Conservation (phyloP, 441 rosid genomes). For the Capsella rubella region DNA sequence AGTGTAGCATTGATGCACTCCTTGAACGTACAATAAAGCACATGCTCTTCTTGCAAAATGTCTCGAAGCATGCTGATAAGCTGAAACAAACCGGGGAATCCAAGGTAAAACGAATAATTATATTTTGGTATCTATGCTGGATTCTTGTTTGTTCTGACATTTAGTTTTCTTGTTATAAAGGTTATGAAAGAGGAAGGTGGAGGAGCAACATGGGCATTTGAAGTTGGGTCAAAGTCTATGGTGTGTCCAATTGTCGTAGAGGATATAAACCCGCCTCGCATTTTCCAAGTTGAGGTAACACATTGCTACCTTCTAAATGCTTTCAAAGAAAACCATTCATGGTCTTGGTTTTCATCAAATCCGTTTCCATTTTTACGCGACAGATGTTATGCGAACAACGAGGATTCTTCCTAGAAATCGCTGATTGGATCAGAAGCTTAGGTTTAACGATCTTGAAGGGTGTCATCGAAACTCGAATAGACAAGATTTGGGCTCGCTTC, state of each 20-base stretch:
- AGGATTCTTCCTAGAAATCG: constrained; percentile 92
- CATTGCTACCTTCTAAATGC: neutral
- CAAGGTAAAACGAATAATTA: constrained; percentile 55
- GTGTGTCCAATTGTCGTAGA: constrained; percentile 92
- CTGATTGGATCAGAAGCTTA: constrained; percentile 83
- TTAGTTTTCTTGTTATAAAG: constrained; percentile 51
- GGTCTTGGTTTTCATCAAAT: constrained; percentile 14
- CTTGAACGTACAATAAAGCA: constrained; percentile 94
- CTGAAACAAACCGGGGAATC: constrained; percentile 82
- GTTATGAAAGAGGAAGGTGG: constrained; percentile 71
- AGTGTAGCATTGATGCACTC: constrained; percentile 97
- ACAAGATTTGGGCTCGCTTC: constrained; percentile 92
- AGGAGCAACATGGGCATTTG: constrained; percentile 97
- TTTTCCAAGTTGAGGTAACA: constrained; percentile 91
- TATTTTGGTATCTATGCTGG: neutral
- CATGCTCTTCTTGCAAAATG: constrained; percentile 98
- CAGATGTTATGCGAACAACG: constrained; percentile 96
- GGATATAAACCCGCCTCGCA: constrained; percentile 86
- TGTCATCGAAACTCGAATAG: constrained; percentile 75
- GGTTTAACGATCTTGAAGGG: constrained; percentile 96
- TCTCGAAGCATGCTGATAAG: constrained; percentile 91
- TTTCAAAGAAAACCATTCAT: constrained; percentile 27
- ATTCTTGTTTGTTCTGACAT: constrained; percentile 29
- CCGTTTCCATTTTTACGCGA: neutral
- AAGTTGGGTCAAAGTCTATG: constrained; percentile 88